phyloP scores from a whole-genome alignment of 352 stramenopile genomes.

The Pythium sukuiense region DNA sequence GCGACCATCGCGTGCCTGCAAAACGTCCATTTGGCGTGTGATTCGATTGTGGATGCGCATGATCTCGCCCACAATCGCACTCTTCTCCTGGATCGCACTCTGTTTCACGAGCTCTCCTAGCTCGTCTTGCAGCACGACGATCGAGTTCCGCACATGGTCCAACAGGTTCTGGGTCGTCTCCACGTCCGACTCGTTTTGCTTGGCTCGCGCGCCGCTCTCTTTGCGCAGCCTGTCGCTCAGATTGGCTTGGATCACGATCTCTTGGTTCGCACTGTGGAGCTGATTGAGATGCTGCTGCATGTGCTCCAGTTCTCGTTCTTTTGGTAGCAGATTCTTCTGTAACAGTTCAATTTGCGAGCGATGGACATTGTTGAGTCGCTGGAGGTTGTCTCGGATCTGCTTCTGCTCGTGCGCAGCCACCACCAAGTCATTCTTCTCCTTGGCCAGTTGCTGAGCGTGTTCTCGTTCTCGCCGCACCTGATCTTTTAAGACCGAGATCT shows the following conservation, averaged over 20 bases:
- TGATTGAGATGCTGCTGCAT: conserved; percentile 65
- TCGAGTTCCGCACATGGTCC: conserved; percentile 51
- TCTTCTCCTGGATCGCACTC: conserved; percentile 68
- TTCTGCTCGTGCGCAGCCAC: conserved; percentile 40
- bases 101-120: conserved; percentile 56
- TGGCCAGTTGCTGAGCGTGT: conserved; percentile 27
- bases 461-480: conserved; percentile 40
- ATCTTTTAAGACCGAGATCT: conserved; percentile 38
- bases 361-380: conserved; percentile 69
- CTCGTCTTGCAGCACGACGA: conserved; percentile 66
- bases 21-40: conserved; percentile 46
- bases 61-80: conserved; percentile 54
- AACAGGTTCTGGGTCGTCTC: conserved; percentile 33
- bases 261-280: conserved; percentile 62
- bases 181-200: conserved; percentile 48
- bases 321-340: conserved; percentile 67
- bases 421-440: conserved; percentile 45
- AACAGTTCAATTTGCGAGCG: conserved; percentile 72
- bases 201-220: conserved; percentile 41
- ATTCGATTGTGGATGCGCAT: conserved; percentile 67
- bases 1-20: conserved; percentile 52
- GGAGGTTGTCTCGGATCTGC: conserved; percentile 46
- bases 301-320: conserved; percentile 59
- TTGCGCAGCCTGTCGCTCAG: conserved; percentile 59
- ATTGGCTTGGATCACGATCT: conserved; percentile 71